Base-by-base conservation (phyloP, 768 basidiomycete species). In the Tricholoma sp. region DNA sequence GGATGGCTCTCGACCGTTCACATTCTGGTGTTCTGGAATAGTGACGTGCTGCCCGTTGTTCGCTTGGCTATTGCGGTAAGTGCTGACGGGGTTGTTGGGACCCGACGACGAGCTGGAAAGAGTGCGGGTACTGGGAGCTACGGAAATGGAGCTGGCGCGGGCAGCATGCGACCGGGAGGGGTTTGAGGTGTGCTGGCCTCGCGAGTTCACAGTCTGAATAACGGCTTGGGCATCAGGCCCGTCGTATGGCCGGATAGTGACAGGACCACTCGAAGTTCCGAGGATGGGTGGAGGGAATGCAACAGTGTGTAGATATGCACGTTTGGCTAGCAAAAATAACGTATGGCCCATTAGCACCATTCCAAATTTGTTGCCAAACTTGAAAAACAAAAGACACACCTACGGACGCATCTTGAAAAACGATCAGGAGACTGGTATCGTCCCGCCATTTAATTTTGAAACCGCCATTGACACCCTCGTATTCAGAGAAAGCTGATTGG, bases 381-480 rank as follows among this genome's bases (percentile, higher is more conserved):
- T 27, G 12, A 34, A 39, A 3, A 19, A 11, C 2, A 11, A 45
- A 31, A 35, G 51, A 81, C 95, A 79, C 68, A 98, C 97, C 96
- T 45, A 89, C 80, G 50, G 81, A 77, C 56, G 97, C 85, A 74
- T 98, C 97, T 61, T 83, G 82, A 69, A 99, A 99, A 55, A 99
- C 97, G 63, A 97, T 89, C 64, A 95, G 76, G 39, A 96, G 89
- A 68, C 91, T 95, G 35, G 92, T 94, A 73, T 99, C 97, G 72
- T 99, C 95, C 65, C 85, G 83, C 97, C 97, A 99, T 71, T 99
- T 99, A 70, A 99, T 95, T 81, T 95, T 94, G 79, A 96, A 97
- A 21, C 97, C 97, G 27, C 96, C 97, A 56, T 79, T 83, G 53
- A 86, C 76, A 58, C 75, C 80, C 66, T 97, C 94, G 82, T 89